phyloP scores from a whole-genome alignment of 371 early-diverging fungal genomes.

The Mortierella sp. region DNA sequence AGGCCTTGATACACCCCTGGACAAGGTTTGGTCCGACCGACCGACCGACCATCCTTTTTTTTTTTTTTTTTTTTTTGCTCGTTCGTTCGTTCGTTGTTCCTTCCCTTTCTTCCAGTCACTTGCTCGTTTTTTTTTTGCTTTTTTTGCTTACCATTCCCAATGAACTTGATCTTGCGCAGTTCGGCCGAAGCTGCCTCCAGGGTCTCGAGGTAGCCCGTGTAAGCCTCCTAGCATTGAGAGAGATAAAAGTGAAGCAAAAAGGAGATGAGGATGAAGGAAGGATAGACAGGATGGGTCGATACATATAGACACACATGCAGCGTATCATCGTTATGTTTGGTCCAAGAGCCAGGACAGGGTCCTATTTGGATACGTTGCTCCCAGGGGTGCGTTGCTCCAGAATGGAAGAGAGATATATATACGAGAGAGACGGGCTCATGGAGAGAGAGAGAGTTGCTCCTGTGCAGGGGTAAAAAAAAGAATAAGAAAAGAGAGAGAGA shows the following conservation, averaged over 20 bases:
- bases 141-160: slow-evolving; percentile 21
- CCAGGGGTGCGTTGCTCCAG: background rate
- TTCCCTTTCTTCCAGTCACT: too few relatives aligned
- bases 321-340: too few relatives aligned
- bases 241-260: background rate
- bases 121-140: background rate
- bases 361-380: background rate
- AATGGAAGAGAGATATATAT: background rate
- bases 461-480: background rate
- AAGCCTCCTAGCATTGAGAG: slow-evolving; percentile 15
- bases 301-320: too few relatives aligned
- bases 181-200: slow-evolving; percentile 21
- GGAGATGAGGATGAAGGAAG: too few relatives aligned
- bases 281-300: too few relatives aligned
- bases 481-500: background rate
- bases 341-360: background rate
- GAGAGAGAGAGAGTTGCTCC: background rate
- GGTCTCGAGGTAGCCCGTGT: slow-evolving; percentile 19
- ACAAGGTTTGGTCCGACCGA: too few relatives aligned
- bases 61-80: too few relatives aligned
- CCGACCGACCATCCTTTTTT: too few relatives aligned
- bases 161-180: slow-evolving; percentile 32
- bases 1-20: too few relatives aligned
- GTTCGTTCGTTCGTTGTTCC: too few relatives aligned
- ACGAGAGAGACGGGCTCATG: too few relatives aligned